phyloP scores from a whole-genome alignment of 306 rosid genomes.

The Malus asiatica region DNA sequence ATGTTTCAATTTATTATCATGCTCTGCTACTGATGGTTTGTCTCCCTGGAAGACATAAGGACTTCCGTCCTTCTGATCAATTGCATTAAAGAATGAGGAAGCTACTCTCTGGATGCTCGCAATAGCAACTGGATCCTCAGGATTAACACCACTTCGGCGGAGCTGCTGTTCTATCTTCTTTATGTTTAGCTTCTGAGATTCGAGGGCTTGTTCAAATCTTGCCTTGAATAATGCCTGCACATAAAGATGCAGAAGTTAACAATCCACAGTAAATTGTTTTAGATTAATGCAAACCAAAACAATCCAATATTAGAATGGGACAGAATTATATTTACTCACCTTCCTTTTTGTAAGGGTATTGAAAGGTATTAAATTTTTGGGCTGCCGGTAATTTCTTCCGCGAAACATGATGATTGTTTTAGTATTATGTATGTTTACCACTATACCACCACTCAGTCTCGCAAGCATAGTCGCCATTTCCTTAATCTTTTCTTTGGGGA shows the following conservation, averaged over 20 bases:
- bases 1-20: slow-evolving; percentile 34
- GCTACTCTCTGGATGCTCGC: slow-evolving; percentile 97
- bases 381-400: slow-evolving; percentile 95
- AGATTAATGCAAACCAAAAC: neutral
- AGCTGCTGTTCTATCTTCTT: slow-evolving; percentile 91
- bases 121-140: slow-evolving; percentile 93
- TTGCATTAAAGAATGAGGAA: slow-evolving; percentile 91
- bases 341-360: slow-evolving; percentile 98
- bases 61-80: slow-evolving; percentile 80
- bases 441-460: slow-evolving; percentile 92
- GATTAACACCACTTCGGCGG: slow-evolving; percentile 83
- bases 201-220: slow-evolving; percentile 98
- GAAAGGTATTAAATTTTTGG: slow-evolving; percentile 87
- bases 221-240: slow-evolving; percentile 96
- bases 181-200: slow-evolving; percentile 89
- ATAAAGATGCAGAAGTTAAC: neutral
- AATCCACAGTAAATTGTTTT: too few species aligned
- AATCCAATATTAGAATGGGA: slow-evolving; percentile 1
- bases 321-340: slow-evolving; percentile 39
- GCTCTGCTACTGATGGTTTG: slow-evolving; percentile 29
- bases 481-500: slow-evolving; percentile 92
- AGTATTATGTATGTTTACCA: slow-evolving; percentile 69
- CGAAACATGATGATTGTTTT: slow-evolving; percentile 98
- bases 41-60: slow-evolving; percentile 76
- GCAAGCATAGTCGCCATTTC: slow-evolving; percentile 98